phyloP scores from a whole-genome alignment of 768 basidiomycete genomes.

The Mycena maculata region DNA sequence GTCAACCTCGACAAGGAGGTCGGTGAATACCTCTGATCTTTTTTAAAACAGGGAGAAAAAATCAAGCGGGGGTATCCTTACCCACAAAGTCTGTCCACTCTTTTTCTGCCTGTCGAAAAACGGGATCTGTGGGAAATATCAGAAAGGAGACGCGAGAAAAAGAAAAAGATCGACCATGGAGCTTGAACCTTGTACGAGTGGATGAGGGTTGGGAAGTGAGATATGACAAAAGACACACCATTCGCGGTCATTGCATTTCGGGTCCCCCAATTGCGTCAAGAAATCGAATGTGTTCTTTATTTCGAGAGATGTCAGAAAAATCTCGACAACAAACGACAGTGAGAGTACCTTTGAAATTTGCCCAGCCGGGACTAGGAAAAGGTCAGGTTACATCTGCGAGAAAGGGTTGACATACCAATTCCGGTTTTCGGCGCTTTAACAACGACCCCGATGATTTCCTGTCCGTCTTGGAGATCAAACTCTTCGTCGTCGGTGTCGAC shows the following conservation, averaged over 20 bases:
- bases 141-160: not conserved
- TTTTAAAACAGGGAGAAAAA: too few species aligned
- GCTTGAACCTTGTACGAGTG: conserved; percentile 74
- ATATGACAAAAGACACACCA: conserved; percentile 69
- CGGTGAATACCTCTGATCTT: conserved; percentile 66
- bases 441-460: conserved; percentile 79
- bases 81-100: conserved; percentile 86
- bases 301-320: too few species aligned
- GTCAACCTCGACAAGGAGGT: conserved; percentile 77
- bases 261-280: conserved; percentile 73
- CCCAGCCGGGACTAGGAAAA: conserved; percentile 76
- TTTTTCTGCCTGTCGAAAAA: conserved; percentile 84
- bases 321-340: too few species aligned
- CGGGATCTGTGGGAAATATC: conserved; percentile 63
- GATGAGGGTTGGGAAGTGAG: not conserved
- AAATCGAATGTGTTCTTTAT: conserved; percentile 90
- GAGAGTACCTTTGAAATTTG: conserved; percentile 87
- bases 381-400: not conserved
- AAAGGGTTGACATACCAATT: conserved; percentile 60
- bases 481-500: conserved; percentile 57
- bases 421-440: conserved; percentile 87
- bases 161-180: conserved; percentile 64
- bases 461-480: conserved; percentile 67
- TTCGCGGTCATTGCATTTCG: conserved; percentile 84
- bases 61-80: too few species aligned